Conservation (phyloP, 2,329 filamentous ascomycete genomes). For the Paraphaeosphaeria minitans region DNA sequence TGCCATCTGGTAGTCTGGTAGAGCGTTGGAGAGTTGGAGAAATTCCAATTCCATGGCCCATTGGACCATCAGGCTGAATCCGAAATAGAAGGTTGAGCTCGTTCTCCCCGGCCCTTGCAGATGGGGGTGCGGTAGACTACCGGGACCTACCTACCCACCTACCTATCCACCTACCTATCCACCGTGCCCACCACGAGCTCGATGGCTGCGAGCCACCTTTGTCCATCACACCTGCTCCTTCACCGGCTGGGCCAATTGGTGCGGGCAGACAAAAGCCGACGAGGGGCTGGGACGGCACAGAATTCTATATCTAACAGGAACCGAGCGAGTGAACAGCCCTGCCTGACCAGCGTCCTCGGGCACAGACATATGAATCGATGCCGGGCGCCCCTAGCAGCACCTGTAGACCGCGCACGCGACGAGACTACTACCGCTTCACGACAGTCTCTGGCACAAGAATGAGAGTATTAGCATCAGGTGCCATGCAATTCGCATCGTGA, state of each 20-base stretch:
- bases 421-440: background rate
- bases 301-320: constrained; percentile 26
- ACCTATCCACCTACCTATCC: too few species aligned
- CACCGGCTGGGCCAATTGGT: constrained; percentile 26
- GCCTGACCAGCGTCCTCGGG: constrained; percentile 15
- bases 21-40: background rate
- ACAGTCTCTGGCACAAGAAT: constrained; percentile 1
- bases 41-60: background rate
- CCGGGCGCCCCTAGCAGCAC: constrained; percentile 13
- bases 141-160: too few species aligned
- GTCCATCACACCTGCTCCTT: constrained; percentile 26
- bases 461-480: constrained; percentile 5
- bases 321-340: constrained; percentile 37
- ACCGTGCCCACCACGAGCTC: too few species aligned
- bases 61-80: constrained; percentile 14
- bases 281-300: constrained; percentile 42
- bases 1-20: background rate
- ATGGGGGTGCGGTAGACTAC: too few species aligned
- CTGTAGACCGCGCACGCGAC: background rate
- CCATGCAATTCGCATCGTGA: background rate
- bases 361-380: constrained; percentile 3
- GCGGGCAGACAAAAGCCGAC: constrained; percentile 22
- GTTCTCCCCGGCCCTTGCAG: constrained; percentile 1
- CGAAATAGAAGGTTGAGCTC: constrained; percentile 1
- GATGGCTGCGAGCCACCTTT: constrained; percentile 5